These are phyloP conservation scores for Talaromyces wortmannii DNA, from an alignment of 495 filamentous ascomycete genomes.

Conservation along the genomic window DNA sequence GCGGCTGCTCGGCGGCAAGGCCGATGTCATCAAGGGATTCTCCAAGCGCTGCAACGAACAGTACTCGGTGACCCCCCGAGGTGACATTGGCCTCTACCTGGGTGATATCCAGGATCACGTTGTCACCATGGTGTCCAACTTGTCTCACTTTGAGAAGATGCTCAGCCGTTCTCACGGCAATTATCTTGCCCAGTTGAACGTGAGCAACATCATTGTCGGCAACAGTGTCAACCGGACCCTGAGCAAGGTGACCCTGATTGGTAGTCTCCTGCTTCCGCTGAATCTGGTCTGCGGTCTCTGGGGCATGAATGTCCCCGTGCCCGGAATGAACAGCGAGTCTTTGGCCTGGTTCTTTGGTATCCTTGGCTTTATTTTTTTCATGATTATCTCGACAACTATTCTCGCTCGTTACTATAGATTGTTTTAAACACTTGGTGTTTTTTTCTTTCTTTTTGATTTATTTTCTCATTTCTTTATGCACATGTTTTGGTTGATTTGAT, in stretches of 20 bases:
- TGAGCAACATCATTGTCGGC: conserved; percentile 77
- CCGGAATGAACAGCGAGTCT: conserved; percentile 48
- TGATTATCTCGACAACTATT: conserved; percentile 47
- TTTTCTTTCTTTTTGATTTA: background rate
- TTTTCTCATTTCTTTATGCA: background rate
- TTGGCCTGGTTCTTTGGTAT: conserved; percentile 79
- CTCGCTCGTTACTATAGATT: conserved; percentile 41
- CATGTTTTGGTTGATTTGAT: background rate
- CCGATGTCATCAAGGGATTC: conserved; percentile 94
- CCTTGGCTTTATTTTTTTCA: conserved; percentile 54
- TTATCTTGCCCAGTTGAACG: conserved; percentile 89
- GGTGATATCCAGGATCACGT: conserved; percentile 99
- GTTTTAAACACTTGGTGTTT: conserved; percentile 12
- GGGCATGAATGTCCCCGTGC: conserved; percentile 92
- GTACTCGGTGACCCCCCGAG: conserved; percentile 86
- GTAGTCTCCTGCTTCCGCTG: conserved; percentile 91
- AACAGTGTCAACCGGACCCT: conserved; percentile 78
- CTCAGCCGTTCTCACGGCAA: conserved; percentile 92
- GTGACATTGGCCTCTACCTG: conserved; percentile 92
- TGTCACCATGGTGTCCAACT: conserved; percentile 95
- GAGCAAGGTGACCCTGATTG: conserved; percentile 91
- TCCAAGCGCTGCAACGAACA: conserved; percentile 97
- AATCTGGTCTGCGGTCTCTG: conserved; percentile 94
- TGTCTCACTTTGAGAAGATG: conserved; percentile 96
- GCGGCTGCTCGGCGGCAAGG: conserved; percentile 90